Base-by-base conservation (phyloP, 179 eudicot species). In the Nepenthes alata region DNA sequence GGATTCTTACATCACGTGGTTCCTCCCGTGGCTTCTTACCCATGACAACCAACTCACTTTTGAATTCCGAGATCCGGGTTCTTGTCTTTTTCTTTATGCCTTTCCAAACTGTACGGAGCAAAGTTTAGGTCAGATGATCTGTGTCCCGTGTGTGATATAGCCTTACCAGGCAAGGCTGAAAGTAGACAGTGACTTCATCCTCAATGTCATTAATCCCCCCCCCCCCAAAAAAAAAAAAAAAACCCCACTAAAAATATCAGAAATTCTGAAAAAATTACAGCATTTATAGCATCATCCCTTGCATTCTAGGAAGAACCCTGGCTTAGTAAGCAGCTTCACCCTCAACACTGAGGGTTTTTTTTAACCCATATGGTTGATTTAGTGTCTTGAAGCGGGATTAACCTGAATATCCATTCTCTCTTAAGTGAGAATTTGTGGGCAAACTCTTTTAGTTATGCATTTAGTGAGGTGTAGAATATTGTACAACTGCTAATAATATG, bases 131-230 rank as follows among this genome's bases (percentile, higher is more conserved):
- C 12, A 14, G 53, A 49, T 61, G 16, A 61, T 39, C 54, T 36
- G 12, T 37, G 34, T 16, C 34, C 47, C 36, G 2, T 50, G 39
- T 16, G 25, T 16, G 4, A 0, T 36, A 0, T 6, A 41, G 53
- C 61, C 47, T 64, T 64, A 68, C 72, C 60, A 58, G 61, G 70
- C 49, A 37, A 71, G 65, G 74, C 64, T 47, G 56, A 51, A 37
- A 38, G 52, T 70, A 60, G 64, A 68, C 73, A 61, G 68, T 55
- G 61, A 67, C 41, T 53, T 55, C 63, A 73, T 75, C 72, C 74
- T 72, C 70, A 67, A 55, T 77, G 81, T 69, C 25, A 16, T 16
- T 16, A 16, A 16, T 16, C 25, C 25, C 25, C 25, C 25, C 25
- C 25, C 25, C 25, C 25, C 25, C 25, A 70, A 63, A 50, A 11